phyloP scores from a whole-genome alignment of 2,329 filamentous ascomycete species.

The Colletotrichum trifolii region DNA sequence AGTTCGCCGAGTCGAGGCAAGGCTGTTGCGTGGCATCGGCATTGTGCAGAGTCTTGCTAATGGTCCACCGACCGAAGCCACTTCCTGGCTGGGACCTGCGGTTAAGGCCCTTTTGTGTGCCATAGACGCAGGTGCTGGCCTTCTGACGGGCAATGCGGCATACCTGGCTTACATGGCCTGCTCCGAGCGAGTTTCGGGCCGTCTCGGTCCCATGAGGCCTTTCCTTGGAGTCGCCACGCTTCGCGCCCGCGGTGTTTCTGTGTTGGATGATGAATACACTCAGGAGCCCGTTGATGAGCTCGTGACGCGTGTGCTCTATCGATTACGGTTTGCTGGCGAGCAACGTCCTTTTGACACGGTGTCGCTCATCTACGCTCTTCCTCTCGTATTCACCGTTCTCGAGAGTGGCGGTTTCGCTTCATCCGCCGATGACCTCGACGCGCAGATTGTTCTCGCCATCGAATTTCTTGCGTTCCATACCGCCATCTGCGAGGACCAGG shows the following conservation, averaged over 20 bases:
- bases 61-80: constrained; percentile 89
- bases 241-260: constrained; percentile 78
- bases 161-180: constrained; percentile 84
- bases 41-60: constrained; percentile 85
- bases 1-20: constrained; percentile 76
- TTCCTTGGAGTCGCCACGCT: constrained; percentile 92
- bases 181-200: constrained; percentile 77
- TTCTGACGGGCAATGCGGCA: constrained; percentile 84
- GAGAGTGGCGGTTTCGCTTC: constrained; percentile 81
- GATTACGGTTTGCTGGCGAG: constrained; percentile 88
- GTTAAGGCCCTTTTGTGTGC: constrained; percentile 78
- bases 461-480: constrained; percentile 93
- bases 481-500: constrained; percentile 77
- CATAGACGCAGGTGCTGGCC: constrained; percentile 82
- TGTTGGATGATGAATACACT: constrained; percentile 77
- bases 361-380: constrained; percentile 87
- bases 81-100: constrained; percentile 87
- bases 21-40: constrained; percentile 83
- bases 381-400: constrained; percentile 82
- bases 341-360: constrained; percentile 93
- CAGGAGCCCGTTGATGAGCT: constrained; percentile 86
- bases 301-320: constrained; percentile 89
- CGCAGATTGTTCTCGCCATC: constrained; percentile 88
- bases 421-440: constrained; percentile 82
- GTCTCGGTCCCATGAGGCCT: constrained; percentile 79